Evolutionary conservation across 768 basidiomycete species (phyloP).

Genomic region (Lactarius trivialis): DNA sequence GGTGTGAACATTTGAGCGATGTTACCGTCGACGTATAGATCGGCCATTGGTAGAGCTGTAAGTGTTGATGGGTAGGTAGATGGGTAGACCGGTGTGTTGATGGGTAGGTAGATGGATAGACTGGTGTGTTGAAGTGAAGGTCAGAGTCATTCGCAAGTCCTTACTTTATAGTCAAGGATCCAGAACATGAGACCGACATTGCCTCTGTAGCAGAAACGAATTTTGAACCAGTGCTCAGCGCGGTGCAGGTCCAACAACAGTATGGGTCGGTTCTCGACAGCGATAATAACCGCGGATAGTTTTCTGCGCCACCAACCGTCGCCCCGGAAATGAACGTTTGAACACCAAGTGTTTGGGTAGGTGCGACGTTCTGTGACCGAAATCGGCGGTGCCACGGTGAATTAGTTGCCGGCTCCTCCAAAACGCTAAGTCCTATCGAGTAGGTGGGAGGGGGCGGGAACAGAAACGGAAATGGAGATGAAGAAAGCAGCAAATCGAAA

Average conservation of each 20-base stretch:
- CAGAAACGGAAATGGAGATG: not conserved
- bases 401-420: not conserved
- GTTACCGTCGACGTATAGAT: slow-evolving; percentile 2
- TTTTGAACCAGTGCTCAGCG: not conserved
- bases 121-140: not conserved
- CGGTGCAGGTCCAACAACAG: not conserved
- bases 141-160: not conserved
- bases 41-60: not conserved
- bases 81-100: too few relatives aligned
- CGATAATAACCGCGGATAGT: not conserved
- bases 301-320: not conserved
- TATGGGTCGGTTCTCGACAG: not conserved
- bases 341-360: not conserved
- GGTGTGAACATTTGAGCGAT: slow-evolving; percentile 10
- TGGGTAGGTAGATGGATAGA: not conserved
- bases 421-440: not conserved
- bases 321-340: not conserved
- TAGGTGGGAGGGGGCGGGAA: not conserved
- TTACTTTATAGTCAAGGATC: not conserved
- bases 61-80: not conserved
- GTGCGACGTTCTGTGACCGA: not conserved
- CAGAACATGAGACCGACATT: not conserved
- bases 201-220: not conserved
- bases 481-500: not conserved
- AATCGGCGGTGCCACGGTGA: not conserved